Conservation (phyloP, 805 yeast species). For the Wickerhamiella slavikovae region DNA sequence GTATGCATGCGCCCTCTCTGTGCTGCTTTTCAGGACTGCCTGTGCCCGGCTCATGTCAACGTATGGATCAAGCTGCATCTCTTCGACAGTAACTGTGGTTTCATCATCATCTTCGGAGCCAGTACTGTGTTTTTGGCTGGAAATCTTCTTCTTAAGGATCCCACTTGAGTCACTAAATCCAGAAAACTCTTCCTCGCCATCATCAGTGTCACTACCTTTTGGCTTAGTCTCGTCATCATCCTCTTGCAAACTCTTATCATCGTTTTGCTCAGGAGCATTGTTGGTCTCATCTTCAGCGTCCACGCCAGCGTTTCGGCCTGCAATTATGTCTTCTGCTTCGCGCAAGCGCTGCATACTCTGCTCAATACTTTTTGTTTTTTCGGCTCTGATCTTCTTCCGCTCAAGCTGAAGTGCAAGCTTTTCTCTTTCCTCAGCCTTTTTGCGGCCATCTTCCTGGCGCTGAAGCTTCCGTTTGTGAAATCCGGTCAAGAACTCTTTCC, state of each 20-base stretch:
- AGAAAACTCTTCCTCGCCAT: conserved; percentile 22
- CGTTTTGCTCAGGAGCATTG: conserved; percentile 11
- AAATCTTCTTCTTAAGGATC: conserved; percentile 25
- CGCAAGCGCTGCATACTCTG: conserved; percentile 41
- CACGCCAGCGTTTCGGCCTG: conserved; percentile 11
- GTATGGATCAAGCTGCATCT: conserved; percentile 31
- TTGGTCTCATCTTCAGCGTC: conserved; percentile 10
- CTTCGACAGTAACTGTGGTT: conserved; percentile 37
- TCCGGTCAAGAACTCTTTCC: conserved; percentile 66
- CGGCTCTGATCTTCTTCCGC: conserved; percentile 49
- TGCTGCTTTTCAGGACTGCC: conserved; percentile 50
- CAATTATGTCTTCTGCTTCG: conserved; percentile 23
- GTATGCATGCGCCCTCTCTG: conserved; percentile 63
- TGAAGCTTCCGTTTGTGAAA: conserved; percentile 85
- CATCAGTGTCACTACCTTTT: too few relatives aligned
- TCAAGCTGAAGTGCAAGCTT: conserved; percentile 55
- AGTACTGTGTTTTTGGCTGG: conserved; percentile 1
- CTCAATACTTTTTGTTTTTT: conserved; percentile 43
- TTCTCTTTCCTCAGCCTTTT: conserved; percentile 55
- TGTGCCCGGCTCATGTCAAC: conserved; percentile 54
- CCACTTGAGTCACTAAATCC: conserved; percentile 23
- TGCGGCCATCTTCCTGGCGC: conserved; percentile 72
- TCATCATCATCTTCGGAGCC: conserved; percentile 19
- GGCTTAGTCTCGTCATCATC: too few relatives aligned
- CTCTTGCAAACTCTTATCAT: conserved; percentile 12